These are phyloP conservation scores for Cladophialophora bantiana DNA, from an alignment of 2,329 filamentous ascomycete species.

Conservation along the genomic window DNA sequence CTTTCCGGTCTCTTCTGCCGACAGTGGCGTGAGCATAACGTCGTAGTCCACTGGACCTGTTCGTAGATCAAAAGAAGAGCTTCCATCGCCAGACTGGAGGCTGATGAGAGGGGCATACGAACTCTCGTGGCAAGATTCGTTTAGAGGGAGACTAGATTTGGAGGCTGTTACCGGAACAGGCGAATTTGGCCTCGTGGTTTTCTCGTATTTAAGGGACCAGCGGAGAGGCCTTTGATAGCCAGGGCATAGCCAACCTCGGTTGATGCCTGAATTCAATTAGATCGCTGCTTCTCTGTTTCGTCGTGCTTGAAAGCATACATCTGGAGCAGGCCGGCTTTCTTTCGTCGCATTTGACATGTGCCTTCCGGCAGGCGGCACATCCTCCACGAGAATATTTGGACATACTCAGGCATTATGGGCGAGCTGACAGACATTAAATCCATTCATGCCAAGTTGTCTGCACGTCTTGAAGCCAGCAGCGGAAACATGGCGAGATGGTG, in stretches of 20 bases:
- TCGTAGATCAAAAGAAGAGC: background rate
- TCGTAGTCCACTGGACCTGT: background rate
- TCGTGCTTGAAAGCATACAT: slow-evolving; percentile 10
- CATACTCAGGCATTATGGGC: slow-evolving; percentile 7
- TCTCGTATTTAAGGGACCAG: slow-evolving; percentile 20
- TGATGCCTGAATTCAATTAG: slow-evolving; percentile 14
- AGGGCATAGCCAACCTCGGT: slow-evolving; percentile 17
- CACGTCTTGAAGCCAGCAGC: background rate
- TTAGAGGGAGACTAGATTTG: background rate
- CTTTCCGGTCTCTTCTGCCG: background rate
- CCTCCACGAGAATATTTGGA: slow-evolving; percentile 20
- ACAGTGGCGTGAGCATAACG: background rate
- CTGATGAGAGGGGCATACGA: background rate
- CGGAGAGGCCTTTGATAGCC: slow-evolving; percentile 16
- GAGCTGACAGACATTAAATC: background rate
- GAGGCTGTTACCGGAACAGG: background rate
- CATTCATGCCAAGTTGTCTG: background rate
- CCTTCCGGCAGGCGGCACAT: slow-evolving; percentile 8
- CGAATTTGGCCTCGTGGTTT: background rate
- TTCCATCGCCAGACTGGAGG: background rate
- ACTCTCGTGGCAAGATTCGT: background rate
- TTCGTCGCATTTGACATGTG: slow-evolving; percentile 18
- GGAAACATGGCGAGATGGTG: background rate
- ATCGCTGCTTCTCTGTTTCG: background rate
- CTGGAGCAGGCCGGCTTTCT: slow-evolving; percentile 18